Base-by-base conservation (phyloP, 2,329 filamentous ascomycete genomes). In the Sporothrix variecibatus region DNA sequence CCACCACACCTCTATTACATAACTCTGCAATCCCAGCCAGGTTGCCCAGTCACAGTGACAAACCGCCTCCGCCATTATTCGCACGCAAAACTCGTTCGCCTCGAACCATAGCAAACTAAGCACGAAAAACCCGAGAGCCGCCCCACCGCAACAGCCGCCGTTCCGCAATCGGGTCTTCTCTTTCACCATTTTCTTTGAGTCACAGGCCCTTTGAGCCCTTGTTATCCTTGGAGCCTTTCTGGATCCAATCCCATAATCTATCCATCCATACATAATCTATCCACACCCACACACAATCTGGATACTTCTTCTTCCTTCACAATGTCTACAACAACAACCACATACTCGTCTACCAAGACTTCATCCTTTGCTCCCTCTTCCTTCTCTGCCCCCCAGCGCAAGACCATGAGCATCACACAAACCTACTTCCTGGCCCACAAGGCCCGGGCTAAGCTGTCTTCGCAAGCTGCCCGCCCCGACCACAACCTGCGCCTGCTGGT, bases 351-450 rank as follows among this genome's bases (percentile, higher is more conserved):
- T 53, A 46, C 64, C 51, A 67, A 76, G 71, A 73, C 69, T 7
- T 40, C 64, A 15, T 31, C 75, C 20, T 80, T 82, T 38, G 81
- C 83, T 78, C 84, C 84, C 49, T 79, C 85, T 70, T 83, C 85
- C 46, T 58, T 68, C 23, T 15, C 67, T n/a, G 65, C 51, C 31
- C 74, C 74, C 77, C 85, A 86, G 82, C 88, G 92, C 86, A 93
- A 94, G 85, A 95, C 92, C 86, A 98, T 98, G 96, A 97, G 93
- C 83, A 92, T 98, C 86, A 97, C 95, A 38, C 94, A 98, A 86
- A 98, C 95, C 76, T 99, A 98, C 92, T 97, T 94, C 87, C 92
- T 98, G 80, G 96, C 96, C 82, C 95, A 97, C 88, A 95, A 95
- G 85, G 96, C 96, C 82, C 91, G 96, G 83, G 92, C 92, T 80